Evolutionary conservation across 2,329 filamentous ascomycete genomes (phyloP), one percentile per base, ranked within the genome.

Genomic region (Botryosphaeria agaves): DNA sequence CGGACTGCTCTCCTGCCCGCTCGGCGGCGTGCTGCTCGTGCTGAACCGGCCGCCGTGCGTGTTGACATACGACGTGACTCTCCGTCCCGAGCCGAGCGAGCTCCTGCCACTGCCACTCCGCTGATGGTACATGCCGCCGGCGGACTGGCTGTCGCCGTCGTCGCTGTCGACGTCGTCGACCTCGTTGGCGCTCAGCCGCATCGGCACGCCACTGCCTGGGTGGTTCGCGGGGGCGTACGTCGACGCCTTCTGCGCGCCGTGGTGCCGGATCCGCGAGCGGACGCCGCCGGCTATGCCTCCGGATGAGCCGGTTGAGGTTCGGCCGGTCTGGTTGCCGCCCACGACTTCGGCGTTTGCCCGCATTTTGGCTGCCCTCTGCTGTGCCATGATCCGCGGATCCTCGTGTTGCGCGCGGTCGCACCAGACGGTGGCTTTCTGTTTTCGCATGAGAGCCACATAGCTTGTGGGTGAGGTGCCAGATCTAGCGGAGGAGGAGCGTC

Each of bases 391-490:
- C 30, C 83, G 70, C 1, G 87, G 82, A 50, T 98, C 89, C 54
- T 95, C 84, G 37, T 81, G 75, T 52, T 98, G 89, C 7, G 87
- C 71, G 32, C 85, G 77, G 49, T 95, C 89, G 59, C 85, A 94
- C 89, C 89, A 98, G 4, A 98, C 89, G 0, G 89, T 98, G 18
- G 84, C 89, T 53, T 95, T 95, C 56, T 98, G 89, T 52, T 85
- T 87, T 38, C 89, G 74, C 58, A 98, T 76, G n/a, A 94, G 66
- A 20, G 89, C 85, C 30, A 98, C 89, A 54, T 98, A 98, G 39
- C 83, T 76, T n/a, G 66, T 66, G 2, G 77, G 58, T 29, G 59
- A 61, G 32, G 60, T 62, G 14, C 52, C 46, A 14, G 82, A 91
- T 43, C 82, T 74, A 30, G 78, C 79, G 3, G 83, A 92, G 18